Base-by-base conservation (phyloP, 2,329 filamentous ascomycete species). In the Dothistroma septosporum region DNA sequence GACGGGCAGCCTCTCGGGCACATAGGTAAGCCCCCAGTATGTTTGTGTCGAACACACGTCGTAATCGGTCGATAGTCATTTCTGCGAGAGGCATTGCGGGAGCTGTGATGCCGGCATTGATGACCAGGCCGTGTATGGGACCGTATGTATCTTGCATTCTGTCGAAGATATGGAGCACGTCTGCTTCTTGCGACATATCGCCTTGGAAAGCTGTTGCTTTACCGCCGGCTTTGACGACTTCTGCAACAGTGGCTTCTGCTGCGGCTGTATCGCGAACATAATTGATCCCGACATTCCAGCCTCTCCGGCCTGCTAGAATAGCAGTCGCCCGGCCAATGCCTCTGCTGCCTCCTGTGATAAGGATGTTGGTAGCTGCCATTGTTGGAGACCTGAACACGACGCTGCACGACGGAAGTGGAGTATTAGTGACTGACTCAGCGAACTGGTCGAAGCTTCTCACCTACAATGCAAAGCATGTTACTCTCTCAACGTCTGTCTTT, bases 31-130 rank as follows among this genome's bases (percentile, higher is more conserved):
- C 59, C 22, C 69, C 69, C 16, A 71, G 41, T 3, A 71, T 58
- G 33, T 71, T 71, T 0, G 65, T 67, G 32, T 70, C 69, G 50
- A 71, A 66, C 16, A 70, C 62, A 7, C 47, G 57, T 12, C 60
- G 54, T 19, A 70, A 50, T 7, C 69, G 60, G 14, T 64, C 64
- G 14, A 64, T 35, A 19, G 47, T 48, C 65, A 71, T 70, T 3
- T 71, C 66, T 4, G 66, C 68, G 8, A 71, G 55, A 11, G 61
- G 52, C 60, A 63, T 64, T 4, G 61, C 60, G 14, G 58, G 58
- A n/a, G 66, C 65, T 6, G 66, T 69, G 37, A 71, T 68, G 8
- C 68, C 68, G 8, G 69, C 69, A 55, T 71, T 71, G 56, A 71
- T 64, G 5, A 71, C 69, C 6, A 70, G 61, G 21, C 68, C 69